Percentiles rank a stretch among this genome's conserved stretches.
Evolutionary conservation across 768 basidiomycete species (phyloP).

Genomic region (Cyathus striatus): DNA sequence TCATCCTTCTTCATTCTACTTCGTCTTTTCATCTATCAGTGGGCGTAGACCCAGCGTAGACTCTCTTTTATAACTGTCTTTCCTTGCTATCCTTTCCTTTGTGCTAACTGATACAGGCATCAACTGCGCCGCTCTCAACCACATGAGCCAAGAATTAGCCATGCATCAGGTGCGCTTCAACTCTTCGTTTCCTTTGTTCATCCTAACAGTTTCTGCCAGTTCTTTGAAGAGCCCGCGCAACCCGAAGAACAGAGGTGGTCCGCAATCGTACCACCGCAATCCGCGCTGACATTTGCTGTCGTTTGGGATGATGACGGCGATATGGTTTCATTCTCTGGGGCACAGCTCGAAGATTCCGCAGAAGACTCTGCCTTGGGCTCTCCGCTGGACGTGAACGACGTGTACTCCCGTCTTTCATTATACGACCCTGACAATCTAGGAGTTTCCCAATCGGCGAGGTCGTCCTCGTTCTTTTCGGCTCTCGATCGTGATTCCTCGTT

Average conservation of each 20-base stretch:
- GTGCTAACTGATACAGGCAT: no score
- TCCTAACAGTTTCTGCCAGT: no score
- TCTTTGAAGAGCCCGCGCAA: no score
- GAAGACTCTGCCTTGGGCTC: slow-evolving; percentile 9
- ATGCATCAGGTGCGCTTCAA: no score
- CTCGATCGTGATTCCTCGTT: slow-evolving; percentile 14
- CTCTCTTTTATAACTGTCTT: no score
- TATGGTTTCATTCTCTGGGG: slow-evolving; percentile 51
- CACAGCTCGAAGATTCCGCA: slow-evolving; percentile 31
- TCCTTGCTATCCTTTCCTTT: no score
- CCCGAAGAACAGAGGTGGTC: slow-evolving; percentile 44
- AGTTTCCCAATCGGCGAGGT: not conserved
- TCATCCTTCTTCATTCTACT: no score
- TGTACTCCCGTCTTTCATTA: slow-evolving; percentile 18
- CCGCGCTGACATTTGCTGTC: slow-evolving; percentile 54
- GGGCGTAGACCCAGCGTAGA: no score
- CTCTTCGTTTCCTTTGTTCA: no score
- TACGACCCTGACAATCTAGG: slow-evolving; percentile 13
- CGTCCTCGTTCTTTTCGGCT: slow-evolving; percentile 17
- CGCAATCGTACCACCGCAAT: slow-evolving; percentile 49
- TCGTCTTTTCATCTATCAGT: no score
- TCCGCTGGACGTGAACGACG: slow-evolving; percentile 19
- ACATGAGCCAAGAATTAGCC: no score
- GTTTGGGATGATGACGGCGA: slow-evolving; percentile 56
- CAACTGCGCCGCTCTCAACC: no score